Base-by-base conservation (phyloP, 1,284 basidiomycete species). In the Trametes sp. region DNA sequence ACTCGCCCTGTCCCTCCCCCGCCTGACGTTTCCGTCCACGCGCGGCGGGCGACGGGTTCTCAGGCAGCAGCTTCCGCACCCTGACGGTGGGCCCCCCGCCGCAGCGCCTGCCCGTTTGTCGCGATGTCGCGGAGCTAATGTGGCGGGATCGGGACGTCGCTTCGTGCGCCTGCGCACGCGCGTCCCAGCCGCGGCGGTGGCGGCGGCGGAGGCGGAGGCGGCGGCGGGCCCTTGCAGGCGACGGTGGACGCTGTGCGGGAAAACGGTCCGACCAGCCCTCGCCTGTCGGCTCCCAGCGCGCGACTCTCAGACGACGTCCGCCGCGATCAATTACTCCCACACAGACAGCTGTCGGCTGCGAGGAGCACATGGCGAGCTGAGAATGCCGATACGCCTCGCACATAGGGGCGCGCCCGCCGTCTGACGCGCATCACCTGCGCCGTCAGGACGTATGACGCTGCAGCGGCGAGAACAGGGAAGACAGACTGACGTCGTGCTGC, bases 321-420 rank as follows among this genome's bases (percentile, higher is more conserved):
- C 44, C 23, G 52, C 44, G 45, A 57, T 57, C 64, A 60, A 55
- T 54, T 51, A 45, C 59, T 64, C 64, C 44, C 62, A 60, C 62
- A 46, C 62, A 59, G 44, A 49, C 57, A 46, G 33, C 58, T 49
- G 54, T 60, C 61, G 61, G 64, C 51, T 62, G 64, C 54, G 51
- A 59, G 49, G 54, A 58, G 64, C 64, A 65, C 61, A 62, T 65
- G 64, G 61, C 58, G 49, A 28, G 61, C 61, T 57, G 61, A 50
- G 61, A 59, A 60, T 50, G 54, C 55, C 54, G 64, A 65, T 48
- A 57, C 59, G 62, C 62, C 38, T 51, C 54, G 52, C 59, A 5
- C 8, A 49, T 42, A 35, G 26, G 29, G 36, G 23, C 36, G 24
- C 23, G 55, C 35, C 33, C 55, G 35, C 23, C 13, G 28, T 13